Base-by-base conservation (phyloP, 164 flowering plant genomes). In the Annona cherimola region DNA sequence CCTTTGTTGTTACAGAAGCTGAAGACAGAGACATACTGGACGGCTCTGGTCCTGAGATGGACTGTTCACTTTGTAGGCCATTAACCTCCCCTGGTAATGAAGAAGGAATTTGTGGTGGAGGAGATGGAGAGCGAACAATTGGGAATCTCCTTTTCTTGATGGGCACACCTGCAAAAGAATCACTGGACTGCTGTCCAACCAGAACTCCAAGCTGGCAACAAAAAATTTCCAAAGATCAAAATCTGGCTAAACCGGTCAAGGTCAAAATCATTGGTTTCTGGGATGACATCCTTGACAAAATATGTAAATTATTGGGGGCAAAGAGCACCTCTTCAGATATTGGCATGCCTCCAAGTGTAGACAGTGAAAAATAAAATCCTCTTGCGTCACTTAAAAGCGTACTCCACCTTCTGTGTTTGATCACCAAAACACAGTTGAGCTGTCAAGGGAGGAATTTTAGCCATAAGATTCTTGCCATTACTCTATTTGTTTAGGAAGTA, bases 141-240 rank as follows among this genome's bases (percentile, higher is more conserved):
- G 76, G 83, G 63, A 76, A 75, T 79, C 80, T 84, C 75, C 92
- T 80, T 78, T 88, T 88, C 84, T 88, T 88, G 73, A 88, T 76
- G 54, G 92, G 92, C 67, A 88, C 75, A 78, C 82, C 84, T 68
- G 81, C 79, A 78, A 70, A 57, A 73, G 72, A 73, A 78, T 75
- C 77, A 78, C 88, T 75, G 82, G 79, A 79, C 45, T 77, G 77
- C 76, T 70, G 65, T 61, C 73, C 66, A 79, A 76, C 42, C 9
- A 73, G 72, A 19, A 74, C 69, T 83, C 78, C 80, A 73, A 73
- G 76, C 89, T 84, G 83, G 76, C 75, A 80, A 83, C 14, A 77
- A 46, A 80, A 77, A 61, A 76, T 9, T 42, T 40, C 26, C 35
- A 70, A 70, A 8, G 60, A 60, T 70, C 57, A 70, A 61, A 39